Conservation (phyloP, 352 stramenopile genomes). For the Phytophthora syringae region DNA sequence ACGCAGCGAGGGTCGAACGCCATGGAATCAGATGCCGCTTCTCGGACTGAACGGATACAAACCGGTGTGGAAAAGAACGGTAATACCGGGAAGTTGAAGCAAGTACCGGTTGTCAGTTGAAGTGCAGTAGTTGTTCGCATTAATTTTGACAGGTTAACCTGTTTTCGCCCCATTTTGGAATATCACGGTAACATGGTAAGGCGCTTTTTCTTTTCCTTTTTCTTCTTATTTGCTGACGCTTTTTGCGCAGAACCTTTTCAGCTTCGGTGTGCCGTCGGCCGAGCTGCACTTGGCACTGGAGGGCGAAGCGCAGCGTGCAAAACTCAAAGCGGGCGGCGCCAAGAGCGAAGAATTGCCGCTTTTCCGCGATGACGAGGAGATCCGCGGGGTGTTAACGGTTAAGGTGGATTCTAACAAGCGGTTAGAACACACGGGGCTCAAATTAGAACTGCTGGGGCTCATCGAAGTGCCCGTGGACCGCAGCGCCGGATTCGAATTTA, state of each 20-base stretch:
- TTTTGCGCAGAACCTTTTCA: slow-evolving; percentile 60
- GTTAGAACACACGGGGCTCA: slow-evolving; percentile 96
- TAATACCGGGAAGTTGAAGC: neutral
- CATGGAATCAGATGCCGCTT: slow-evolving; percentile 16
- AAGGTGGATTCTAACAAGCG: slow-evolving; percentile 89
- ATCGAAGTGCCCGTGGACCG: slow-evolving; percentile 92
- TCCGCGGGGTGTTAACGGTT: slow-evolving; percentile 76
- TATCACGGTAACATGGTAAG: neutral
- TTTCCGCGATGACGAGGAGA: slow-evolving; percentile 56
- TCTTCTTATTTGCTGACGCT: neutral
- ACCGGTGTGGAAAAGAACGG: neutral
- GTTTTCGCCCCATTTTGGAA: no score
- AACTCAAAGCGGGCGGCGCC: slow-evolving; percentile 11
- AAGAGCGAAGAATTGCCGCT: slow-evolving; percentile 56
- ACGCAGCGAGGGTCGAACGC: slow-evolving; percentile 43
- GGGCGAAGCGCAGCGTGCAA: slow-evolving; percentile 35
- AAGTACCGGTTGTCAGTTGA: no score
- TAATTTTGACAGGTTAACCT: no score
- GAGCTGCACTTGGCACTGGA: slow-evolving; percentile 51
- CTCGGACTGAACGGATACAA: neutral
- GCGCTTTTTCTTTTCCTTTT: neutral
- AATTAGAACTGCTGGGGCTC: slow-evolving; percentile 95
- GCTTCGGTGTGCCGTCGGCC: slow-evolving; percentile 51
- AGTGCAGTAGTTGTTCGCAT: no score
- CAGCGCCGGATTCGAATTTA: slow-evolving; percentile 92